Percentiles rank a stretch among this genome's conserved stretches.
These are phyloP conservation scores for Plasmodium blacklocki DNA, from an alignment of 169 alveolate species.

Conservation along the genomic window DNA sequence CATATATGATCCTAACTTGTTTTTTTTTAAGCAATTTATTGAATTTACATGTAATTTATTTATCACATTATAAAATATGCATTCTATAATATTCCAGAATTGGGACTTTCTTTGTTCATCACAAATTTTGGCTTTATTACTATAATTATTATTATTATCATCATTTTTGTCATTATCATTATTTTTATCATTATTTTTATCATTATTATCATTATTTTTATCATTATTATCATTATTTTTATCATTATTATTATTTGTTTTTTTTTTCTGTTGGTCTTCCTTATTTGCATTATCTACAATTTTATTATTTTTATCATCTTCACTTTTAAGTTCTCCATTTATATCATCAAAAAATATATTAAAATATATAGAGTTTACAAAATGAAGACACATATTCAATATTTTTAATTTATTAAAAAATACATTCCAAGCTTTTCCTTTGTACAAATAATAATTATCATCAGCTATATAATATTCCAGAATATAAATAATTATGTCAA, in stretches of 20 bases:
- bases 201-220: background rate
- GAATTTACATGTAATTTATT: slow-evolving; percentile 21
- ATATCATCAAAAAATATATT: slow-evolving; percentile 1
- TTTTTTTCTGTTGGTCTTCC: background rate
- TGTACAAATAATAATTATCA: background rate
- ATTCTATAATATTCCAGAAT: slow-evolving; percentile 17
- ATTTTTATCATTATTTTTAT: background rate
- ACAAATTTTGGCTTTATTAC: background rate
- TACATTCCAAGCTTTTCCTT: background rate
- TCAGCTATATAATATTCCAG: background rate
- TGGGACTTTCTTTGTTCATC: background rate
- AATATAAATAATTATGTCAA: slow-evolving; percentile 7
- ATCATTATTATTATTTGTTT: background rate
- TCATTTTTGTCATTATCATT: background rate
- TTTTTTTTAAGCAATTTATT: background rate
- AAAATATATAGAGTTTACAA: slow-evolving; percentile 35
- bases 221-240: background rate
- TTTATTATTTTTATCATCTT: too few relatives aligned
- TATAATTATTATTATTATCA: background rate
- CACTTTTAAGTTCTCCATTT: background rate
- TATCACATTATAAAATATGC: slow-evolving; percentile 5
- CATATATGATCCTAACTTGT: background rate
- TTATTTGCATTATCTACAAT: too few relatives aligned
- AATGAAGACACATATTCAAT: slow-evolving; percentile 31
- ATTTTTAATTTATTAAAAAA: slow-evolving; percentile 10